These are phyloP conservation scores for Colletotrichum sp. DNA, from an alignment of 2,329 filamentous ascomycete genomes.

Conservation along the genomic window DNA sequence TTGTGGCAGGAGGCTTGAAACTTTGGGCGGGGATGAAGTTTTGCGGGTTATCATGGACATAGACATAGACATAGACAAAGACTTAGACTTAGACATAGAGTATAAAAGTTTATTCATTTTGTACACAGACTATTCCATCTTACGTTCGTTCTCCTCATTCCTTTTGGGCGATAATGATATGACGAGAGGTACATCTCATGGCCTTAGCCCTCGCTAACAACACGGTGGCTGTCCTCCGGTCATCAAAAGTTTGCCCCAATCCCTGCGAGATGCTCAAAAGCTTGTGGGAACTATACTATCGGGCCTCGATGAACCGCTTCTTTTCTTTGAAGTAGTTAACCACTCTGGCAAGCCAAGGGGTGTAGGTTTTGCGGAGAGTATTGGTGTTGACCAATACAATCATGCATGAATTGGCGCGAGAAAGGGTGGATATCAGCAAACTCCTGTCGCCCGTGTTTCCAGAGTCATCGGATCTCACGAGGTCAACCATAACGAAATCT, in stretches of 20 bases:
- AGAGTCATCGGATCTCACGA: not conserved
- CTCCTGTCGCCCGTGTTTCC: not conserved
- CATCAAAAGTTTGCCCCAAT: not conserved
- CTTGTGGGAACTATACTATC: not conserved
- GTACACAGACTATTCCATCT: not conserved
- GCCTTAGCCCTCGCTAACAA: not conserved
- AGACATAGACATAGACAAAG: too few species aligned
- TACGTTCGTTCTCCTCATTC: not conserved
- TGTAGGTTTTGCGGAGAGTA: not conserved
- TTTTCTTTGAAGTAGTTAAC: not conserved
- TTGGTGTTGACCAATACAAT: not conserved
- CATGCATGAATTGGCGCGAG: not conserved
- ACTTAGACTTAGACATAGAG: not conserved
- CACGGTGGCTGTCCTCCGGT: not conserved
- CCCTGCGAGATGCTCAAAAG: not conserved
- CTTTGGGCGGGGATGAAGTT: not conserved
- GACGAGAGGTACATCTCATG: not conserved
- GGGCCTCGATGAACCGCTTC: not conserved
- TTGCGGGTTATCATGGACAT: not conserved
- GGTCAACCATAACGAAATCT: not conserved
- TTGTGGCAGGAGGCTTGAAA: not conserved
- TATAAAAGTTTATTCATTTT: not conserved
- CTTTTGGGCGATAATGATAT: not conserved
- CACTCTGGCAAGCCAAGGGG: not conserved
- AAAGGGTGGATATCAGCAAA: not conserved